Evolutionary conservation across 139 green algal genomes (phyloP), one percentile per base, ranked within the genome.

Genomic region (Chlamydomonas urium): DNA sequence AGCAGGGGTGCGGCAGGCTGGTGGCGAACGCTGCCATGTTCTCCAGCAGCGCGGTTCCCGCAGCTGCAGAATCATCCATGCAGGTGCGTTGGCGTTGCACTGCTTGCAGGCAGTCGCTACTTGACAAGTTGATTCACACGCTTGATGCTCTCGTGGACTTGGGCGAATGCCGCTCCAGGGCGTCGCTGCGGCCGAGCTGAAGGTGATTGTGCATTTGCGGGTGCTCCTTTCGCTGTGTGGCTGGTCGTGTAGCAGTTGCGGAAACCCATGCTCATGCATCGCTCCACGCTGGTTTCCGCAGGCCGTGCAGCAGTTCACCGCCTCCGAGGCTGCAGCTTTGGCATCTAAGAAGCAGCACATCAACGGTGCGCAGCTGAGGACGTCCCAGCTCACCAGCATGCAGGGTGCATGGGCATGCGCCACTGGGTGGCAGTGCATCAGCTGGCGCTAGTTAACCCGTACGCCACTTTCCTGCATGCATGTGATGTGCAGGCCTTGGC

Each of bases 301-400:
- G n/a, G n/a, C n/a, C n/a, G n/a, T n/a, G n/a, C n/a, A n/a, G 42
- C 75, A 81, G 53, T 78, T 63, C 57, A 75, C 62, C 29, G 53
- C 53, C 8, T 70, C 70, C 37, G 45, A 68, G 0, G 76, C 65
- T n/a, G 71, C 71, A 34, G 76, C 76, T 1, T 38, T 82, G 71
- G 76, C 76, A 31, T 71, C 62, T 45, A 82, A 82, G 76, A 74
- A 75, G 71, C 65, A 42, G 10, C 58, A 78, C 70, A 70, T 82
- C 71, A 47, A 33, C 29, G 74, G 71, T 75, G 65, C 69, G 73
- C 23, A 33, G 24, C 33, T 21, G 60, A 14, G 5, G 60, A 5
- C 8, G 2, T 50, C 19, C 34, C 47, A 26, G 23, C 29, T 17
- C 6, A 68, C 34, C 24, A 14, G 19, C 32, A 19, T 48, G n/a